These are phyloP conservation scores for Fusarium sp. DNA, from an alignment of 2,329 filamentous ascomycete genomes.

Conservation along the genomic window DNA sequence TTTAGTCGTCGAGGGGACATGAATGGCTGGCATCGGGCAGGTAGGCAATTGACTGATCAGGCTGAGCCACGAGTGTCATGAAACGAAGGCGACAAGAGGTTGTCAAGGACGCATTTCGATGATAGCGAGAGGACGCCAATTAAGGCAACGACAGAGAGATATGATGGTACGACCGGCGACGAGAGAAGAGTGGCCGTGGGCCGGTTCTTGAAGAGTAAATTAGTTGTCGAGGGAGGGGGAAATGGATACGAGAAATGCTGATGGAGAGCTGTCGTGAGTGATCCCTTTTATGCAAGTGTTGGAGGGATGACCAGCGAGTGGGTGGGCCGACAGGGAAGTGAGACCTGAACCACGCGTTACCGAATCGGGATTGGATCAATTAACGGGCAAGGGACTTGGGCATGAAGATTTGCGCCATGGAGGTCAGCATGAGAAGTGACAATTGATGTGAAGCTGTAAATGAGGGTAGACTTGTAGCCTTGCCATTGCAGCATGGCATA, in stretches of 20 bases:
- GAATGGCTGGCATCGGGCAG: slow-evolving; percentile 6
- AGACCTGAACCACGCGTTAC: slow-evolving; percentile 25
- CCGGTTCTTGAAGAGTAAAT: neutral
- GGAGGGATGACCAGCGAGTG: neutral
- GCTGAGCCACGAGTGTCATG: slow-evolving; percentile 7
- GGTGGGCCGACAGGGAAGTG: slow-evolving; percentile 18
- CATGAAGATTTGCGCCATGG: slow-evolving; percentile 1
- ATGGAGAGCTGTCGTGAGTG: slow-evolving; percentile 7
- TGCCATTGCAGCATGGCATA: neutral
- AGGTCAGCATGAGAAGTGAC: neutral
- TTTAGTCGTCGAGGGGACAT: slow-evolving; percentile 6
- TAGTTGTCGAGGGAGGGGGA: neutral
- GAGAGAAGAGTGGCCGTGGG: neutral
- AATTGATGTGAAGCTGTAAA: neutral
- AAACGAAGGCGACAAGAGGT: neutral
- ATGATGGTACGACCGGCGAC: neutral
- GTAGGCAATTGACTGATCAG: slow-evolving; percentile 4
- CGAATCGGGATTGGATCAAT: slow-evolving; percentile 3
- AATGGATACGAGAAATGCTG: slow-evolving; percentile 22
- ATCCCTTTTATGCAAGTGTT: slow-evolving; percentile 9
- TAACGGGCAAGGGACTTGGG: neutral
- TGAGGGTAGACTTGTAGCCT: neutral
- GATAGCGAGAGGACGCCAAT: slow-evolving; percentile 1
- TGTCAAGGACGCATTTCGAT: slow-evolving; percentile 21
- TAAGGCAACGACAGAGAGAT: neutral